Percentiles rank a stretch among this genome's conserved stretches.
Evolutionary conservation across 1,284 basidiomycete genomes (phyloP).

Genomic region (Vanrija pseudolonga): DNA sequence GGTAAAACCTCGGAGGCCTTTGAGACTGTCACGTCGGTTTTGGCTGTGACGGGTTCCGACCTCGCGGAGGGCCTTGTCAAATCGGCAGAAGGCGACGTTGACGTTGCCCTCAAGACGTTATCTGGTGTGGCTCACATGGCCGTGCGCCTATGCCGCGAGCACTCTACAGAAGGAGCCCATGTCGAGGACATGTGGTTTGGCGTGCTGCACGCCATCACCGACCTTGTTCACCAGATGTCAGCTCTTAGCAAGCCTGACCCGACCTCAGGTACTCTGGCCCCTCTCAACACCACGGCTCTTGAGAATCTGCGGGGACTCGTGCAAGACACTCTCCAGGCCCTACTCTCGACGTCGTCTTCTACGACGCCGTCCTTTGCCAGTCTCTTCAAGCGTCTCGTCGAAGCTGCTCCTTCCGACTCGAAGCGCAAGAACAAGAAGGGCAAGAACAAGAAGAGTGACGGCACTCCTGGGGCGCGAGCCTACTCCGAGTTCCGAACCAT

Average conservation of each 20-base stretch:
- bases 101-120: conserved; percentile 48
- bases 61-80: conserved; percentile 54
- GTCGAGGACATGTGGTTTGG: conserved; percentile 89
- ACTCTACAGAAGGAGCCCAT: conserved; percentile 56
- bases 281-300: conserved; percentile 37
- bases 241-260: conserved; percentile 6
- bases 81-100: conserved; percentile 37
- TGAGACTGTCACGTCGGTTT: conserved; percentile 61
- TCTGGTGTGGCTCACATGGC: conserved; percentile 49
- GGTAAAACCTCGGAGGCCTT: conserved; percentile 67
- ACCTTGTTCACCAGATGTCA: conserved; percentile 68
- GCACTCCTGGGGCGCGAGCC: conserved; percentile 52
- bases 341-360: conserved; percentile 78
- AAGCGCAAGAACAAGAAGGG: conserved; percentile 3
- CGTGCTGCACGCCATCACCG: conserved; percentile 74
- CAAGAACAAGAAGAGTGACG: conserved; percentile 18
- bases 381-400: conserved; percentile 84
- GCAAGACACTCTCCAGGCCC: conserved; percentile 76
- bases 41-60: conserved; percentile 57
- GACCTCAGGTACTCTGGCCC: not conserved
- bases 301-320: conserved; percentile 66
- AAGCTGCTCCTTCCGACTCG: conserved; percentile 41
- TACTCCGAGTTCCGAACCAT: conserved; percentile 91
- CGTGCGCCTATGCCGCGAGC: conserved; percentile 64
- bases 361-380: conserved; percentile 83